Conservation (phyloP, 73 alveolate species). For the Paramecium bursaria region DNA sequence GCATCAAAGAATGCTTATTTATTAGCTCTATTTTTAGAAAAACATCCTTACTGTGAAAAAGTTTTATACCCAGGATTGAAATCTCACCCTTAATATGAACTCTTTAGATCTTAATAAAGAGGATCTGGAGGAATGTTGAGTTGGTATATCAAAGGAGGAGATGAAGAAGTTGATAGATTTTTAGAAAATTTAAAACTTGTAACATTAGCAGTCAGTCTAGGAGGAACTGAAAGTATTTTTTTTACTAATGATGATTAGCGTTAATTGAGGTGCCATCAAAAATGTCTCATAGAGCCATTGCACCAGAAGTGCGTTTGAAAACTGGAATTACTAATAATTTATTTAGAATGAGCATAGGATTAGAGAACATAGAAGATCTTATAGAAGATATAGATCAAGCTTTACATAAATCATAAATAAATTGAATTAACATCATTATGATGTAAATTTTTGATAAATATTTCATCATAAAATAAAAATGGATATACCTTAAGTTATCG, state of each 20-base stretch:
- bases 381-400: constrained; percentile 90
- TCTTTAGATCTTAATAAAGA: constrained; percentile 91
- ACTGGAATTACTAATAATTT: constrained; percentile 89
- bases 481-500: constrained; percentile 36
- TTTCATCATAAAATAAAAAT: too few relatives aligned
- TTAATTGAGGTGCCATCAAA: constrained; percentile 76
- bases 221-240: constrained; percentile 89
- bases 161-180: constrained; percentile 82
- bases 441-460: too few relatives aligned
- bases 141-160: constrained; percentile 85
- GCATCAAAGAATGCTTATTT: constrained; percentile 91
- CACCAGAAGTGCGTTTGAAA: constrained; percentile 86
- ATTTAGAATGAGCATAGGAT: constrained; percentile 89
- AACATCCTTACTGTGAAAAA: constrained; percentile 90
- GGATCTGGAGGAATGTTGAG: constrained; percentile 92
- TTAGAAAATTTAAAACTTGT: constrained; percentile 81
- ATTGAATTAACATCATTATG: too few relatives aligned
- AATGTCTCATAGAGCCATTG: constrained; percentile 94
- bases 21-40: constrained; percentile 94
- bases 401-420: too few relatives aligned
- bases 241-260: neutral
- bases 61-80: constrained; percentile 96
- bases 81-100: constrained; percentile 90
- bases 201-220: constrained; percentile 93
- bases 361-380: constrained; percentile 90